These are phyloP conservation scores for Tolypocladium nubicola DNA, from an alignment of 2,329 filamentous ascomycete genomes.

Conservation along the genomic window DNA sequence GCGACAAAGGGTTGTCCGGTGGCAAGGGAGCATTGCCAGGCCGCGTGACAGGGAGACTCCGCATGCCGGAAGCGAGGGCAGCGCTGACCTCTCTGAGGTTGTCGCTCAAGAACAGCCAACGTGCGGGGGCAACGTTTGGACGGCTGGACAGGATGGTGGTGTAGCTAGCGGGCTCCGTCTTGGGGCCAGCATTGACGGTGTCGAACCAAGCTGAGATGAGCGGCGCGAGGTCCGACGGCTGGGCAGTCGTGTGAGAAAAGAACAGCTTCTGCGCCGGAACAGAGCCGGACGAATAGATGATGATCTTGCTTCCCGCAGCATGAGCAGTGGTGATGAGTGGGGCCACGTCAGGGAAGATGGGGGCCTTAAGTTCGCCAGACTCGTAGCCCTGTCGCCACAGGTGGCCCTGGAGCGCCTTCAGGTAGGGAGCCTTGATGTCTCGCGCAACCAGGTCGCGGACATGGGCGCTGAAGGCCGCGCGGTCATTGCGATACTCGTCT, in stretches of 20 bases:
- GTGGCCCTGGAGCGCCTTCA: conserved; percentile 72
- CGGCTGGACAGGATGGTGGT: conserved; percentile 42
- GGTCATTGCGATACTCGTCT: conserved; percentile 46
- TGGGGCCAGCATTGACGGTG: conserved; percentile 69
- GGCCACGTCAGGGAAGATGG: conserved; percentile 66
- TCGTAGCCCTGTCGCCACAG: conserved; percentile 69
- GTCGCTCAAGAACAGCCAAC: conserved; percentile 74
- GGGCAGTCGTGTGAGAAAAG: conserved; percentile 55
- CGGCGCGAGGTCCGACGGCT: conserved; percentile 46
- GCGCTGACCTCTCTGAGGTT: conserved; percentile 61
- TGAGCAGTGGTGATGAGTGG: conserved; percentile 51
- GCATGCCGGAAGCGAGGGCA: conserved; percentile 52
- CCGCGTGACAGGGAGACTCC: conserved; percentile 49
- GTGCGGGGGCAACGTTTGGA: conserved; percentile 32
- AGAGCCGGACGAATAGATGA: conserved; percentile 76
- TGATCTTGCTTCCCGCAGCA: conserved; percentile 42
- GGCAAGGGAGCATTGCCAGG: conserved; percentile 60
- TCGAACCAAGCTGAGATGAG: conserved; percentile 63
- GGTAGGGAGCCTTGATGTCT: conserved; percentile 66
- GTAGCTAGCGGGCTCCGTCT: conserved; percentile 59
- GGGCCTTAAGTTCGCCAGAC: conserved; percentile 57
- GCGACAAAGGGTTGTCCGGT: conserved; percentile 29
- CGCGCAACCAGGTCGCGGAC: conserved; percentile 58
- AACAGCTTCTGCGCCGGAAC: conserved; percentile 73
- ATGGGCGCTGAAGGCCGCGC: conserved; percentile 51